These are phyloP conservation scores for Nemania diffusa DNA, from an alignment of 2,329 filamentous ascomycete species.

Conservation along the genomic window DNA sequence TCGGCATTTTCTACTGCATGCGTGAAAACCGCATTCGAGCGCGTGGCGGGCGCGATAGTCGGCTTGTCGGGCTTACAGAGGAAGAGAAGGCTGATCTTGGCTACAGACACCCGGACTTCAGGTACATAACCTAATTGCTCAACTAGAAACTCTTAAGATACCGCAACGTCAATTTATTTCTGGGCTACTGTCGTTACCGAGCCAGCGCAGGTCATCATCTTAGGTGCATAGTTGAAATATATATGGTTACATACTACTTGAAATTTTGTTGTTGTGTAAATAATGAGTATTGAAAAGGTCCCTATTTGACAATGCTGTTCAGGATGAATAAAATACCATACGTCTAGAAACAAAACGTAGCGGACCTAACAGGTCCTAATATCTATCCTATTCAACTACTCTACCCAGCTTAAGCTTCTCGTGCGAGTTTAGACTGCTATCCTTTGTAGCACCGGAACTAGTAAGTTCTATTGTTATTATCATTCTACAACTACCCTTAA, in stretches of 20 bases:
- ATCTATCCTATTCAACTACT: too few relatives aligned
- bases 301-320: background rate
- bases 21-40: conserved; percentile 63
- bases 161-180: background rate
- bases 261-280: background rate
- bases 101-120: conserved; percentile 64
- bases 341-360: background rate
- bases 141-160: background rate
- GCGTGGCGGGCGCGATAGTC: conserved; percentile 59
- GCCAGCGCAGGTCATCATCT: background rate
- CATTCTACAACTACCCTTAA: background rate
- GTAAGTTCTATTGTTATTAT: background rate
- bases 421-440: too few relatives aligned
- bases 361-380: background rate
- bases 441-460: too few relatives aligned
- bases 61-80: conserved; percentile 60
- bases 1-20: conserved; percentile 63
- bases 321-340: background rate
- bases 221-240: conserved; percentile 5
- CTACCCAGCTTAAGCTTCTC: too few relatives aligned
- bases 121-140: conserved; percentile 59
- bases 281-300: background rate
- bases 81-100: conserved; percentile 60
- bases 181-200: background rate
- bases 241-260: background rate